phyloP scores from a whole-genome alignment of 2,329 filamentous ascomycete genomes.

The Colletotrichum sp. region DNA sequence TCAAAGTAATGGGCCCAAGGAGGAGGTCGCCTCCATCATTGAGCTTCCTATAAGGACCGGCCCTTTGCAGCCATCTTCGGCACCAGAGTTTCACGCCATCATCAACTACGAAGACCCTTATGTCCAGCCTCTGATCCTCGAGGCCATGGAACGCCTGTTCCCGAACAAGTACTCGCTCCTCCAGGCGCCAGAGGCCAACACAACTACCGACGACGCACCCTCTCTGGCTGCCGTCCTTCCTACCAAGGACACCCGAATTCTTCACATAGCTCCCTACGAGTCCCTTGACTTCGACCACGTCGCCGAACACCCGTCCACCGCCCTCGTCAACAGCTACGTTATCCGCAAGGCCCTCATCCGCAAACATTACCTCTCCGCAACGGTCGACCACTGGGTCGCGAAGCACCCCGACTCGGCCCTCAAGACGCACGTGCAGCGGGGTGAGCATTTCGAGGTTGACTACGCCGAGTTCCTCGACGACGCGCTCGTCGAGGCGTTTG shows the following conservation, averaged over 20 bases:
- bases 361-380: conserved; percentile 90
- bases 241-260: conserved; percentile 46
- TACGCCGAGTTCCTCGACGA: conserved; percentile 98
- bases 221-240: conserved; percentile 41
- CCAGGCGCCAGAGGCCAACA: conserved; percentile 51
- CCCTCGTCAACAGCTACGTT: conserved; percentile 86
- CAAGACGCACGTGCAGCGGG: conserved; percentile 72
- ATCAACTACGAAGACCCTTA: conserved; percentile 88
- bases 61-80: conserved; percentile 23
- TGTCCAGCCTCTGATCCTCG: conserved; percentile 83
- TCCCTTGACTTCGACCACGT: conserved; percentile 82
- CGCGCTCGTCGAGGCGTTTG: conserved; percentile 87
- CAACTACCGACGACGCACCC: conserved; percentile 31
- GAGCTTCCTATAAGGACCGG: conserved; percentile 4
- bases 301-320: conserved; percentile 62
- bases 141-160: conserved; percentile 70
- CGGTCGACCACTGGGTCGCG: conserved; percentile 81
- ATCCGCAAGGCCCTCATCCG: conserved; percentile 96
- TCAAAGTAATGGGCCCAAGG: background rate
- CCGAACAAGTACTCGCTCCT: conserved; percentile 57
- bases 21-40: background rate
- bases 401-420: conserved; percentile 81
- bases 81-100: conserved; percentile 60
- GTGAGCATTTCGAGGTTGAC: conserved; percentile 90
- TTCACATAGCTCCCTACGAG: conserved; percentile 90